Evolutionary conservation across 176 grass and related monocot species (phyloP).

Genomic region (Zoysia japonica): DNA sequence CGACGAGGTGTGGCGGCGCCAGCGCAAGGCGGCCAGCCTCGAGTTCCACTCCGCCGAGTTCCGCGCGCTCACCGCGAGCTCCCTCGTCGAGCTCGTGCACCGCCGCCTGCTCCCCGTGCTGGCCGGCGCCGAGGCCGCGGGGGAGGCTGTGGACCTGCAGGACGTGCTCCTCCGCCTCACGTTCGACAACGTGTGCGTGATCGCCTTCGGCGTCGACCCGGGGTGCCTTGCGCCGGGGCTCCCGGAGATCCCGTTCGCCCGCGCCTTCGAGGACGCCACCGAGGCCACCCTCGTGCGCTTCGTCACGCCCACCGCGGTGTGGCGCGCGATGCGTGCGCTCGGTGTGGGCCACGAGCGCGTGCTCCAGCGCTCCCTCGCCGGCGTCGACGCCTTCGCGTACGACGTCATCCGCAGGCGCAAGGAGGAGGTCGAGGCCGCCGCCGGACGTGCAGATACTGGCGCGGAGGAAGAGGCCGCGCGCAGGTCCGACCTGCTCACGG

Average conservation of each 20-base stretch:
- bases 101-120: conserved; percentile 72
- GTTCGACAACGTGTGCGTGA: conserved; percentile 97
- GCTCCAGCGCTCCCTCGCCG: conserved; percentile 53
- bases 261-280: conserved; percentile 91
- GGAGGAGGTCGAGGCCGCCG: conserved; percentile 52
- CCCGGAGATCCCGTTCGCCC: conserved; percentile 86
- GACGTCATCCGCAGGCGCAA: conserved; percentile 70
- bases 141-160: conserved; percentile 64
- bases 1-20: conserved; percentile 75
- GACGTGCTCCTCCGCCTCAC: conserved; percentile 88
- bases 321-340: conserved; percentile 68
- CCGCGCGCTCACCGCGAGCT: conserved; percentile 64
- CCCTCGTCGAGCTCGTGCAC: conserved; percentile 87
- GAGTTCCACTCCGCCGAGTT: conserved; percentile 97
- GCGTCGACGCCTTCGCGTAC: conserved; percentile 90
- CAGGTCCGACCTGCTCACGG: conserved; percentile 74
- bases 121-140: conserved; percentile 20
- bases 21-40: conserved; percentile 85
- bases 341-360: conserved; percentile 68
- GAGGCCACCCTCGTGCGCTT: conserved; percentile 81
- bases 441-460: too few relatives aligned
- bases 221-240: conserved; percentile 69
- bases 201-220: conserved; percentile 87
- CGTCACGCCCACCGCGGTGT: conserved; percentile 73
- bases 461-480: too few relatives aligned